Conservation (phyloP, 441 rosid species). For the Syzygium syzygioides region DNA sequence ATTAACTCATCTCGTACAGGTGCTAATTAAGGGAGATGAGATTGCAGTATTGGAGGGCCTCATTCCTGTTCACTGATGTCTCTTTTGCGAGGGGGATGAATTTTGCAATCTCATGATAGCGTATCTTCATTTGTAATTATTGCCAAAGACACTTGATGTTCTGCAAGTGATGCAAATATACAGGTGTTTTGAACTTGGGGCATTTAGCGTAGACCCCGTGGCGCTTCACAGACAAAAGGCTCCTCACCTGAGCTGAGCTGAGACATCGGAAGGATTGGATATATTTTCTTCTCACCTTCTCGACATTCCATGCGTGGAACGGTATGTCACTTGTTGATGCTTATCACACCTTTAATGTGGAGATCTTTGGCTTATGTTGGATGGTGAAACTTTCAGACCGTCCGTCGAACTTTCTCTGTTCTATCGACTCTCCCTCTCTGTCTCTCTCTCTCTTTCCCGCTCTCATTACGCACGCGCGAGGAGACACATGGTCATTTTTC, state of each 20-base stretch:
- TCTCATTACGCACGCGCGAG: not conserved
- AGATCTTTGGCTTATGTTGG: not conserved
- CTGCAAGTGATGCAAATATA: not conserved
- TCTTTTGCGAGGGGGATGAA: not conserved
- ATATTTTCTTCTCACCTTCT: not conserved
- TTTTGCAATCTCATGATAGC: not conserved
- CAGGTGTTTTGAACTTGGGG: not conserved
- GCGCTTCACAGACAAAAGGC: not conserved
- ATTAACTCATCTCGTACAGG: constrained; percentile 57
- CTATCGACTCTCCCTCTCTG: not conserved
- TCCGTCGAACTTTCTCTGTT: not conserved
- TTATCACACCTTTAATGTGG: not conserved
- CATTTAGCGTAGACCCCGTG: not conserved
- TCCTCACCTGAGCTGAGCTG: not conserved
- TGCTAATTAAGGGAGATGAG: constrained; percentile 48
- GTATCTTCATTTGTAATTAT: not conserved
- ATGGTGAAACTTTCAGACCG: not conserved
- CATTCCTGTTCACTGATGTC: constrained; percentile 22
- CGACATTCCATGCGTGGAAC: not conserved
- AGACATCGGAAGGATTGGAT: not conserved
- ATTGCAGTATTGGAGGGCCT: constrained; percentile 35
- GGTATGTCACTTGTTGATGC: not conserved
- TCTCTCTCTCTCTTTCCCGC: not conserved
- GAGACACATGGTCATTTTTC: not conserved
- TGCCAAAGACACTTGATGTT: not conserved